Evolutionary conservation across 495 filamentous ascomycete genomes (phyloP).

Genomic region (Xylaria sp.): DNA sequence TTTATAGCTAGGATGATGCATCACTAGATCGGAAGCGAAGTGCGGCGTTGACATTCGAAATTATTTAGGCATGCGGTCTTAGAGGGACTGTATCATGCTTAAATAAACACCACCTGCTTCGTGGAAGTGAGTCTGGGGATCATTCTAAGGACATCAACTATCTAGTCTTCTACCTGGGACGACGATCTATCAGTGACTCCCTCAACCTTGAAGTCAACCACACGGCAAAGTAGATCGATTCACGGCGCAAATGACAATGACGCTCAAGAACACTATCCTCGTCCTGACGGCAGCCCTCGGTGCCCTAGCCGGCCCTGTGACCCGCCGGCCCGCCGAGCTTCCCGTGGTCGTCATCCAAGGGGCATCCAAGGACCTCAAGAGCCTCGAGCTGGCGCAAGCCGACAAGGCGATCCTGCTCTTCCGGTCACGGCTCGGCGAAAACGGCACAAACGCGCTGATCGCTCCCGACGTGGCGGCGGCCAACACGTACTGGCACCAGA

Average conservation of each 20-base stretch:
- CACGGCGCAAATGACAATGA: neutral
- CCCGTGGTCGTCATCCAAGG: conserved; percentile 22
- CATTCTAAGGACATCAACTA: neutral
- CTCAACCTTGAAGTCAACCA: neutral
- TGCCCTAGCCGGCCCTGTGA: conserved; percentile 17
- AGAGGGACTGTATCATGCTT: neutral
- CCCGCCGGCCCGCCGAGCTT: conserved; percentile 11
- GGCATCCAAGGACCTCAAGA: neutral
- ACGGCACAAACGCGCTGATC: conserved; percentile 25
- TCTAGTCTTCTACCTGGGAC: neutral
- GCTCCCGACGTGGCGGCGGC: conserved; percentile 30
- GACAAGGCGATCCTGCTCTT: conserved; percentile 10
- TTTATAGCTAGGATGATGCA: neutral
- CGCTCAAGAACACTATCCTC: conserved; percentile 18
- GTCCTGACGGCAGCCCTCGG: conserved; percentile 18
- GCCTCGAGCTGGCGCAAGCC: conserved; percentile 17
- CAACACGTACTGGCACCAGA: conserved; percentile 30
- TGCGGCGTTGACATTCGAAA: neutral
- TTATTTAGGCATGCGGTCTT: neutral
- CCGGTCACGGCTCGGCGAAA: conserved; percentile 29
- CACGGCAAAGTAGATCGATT: neutral
- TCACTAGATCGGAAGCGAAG: conserved; percentile 4
- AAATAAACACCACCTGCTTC: neutral
- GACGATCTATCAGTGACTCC: neutral
- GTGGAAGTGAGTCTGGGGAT: neutral